Evolutionary conservation across 768 basidiomycete species (phyloP).

Genomic region (Flagelloscypha sp.): DNA sequence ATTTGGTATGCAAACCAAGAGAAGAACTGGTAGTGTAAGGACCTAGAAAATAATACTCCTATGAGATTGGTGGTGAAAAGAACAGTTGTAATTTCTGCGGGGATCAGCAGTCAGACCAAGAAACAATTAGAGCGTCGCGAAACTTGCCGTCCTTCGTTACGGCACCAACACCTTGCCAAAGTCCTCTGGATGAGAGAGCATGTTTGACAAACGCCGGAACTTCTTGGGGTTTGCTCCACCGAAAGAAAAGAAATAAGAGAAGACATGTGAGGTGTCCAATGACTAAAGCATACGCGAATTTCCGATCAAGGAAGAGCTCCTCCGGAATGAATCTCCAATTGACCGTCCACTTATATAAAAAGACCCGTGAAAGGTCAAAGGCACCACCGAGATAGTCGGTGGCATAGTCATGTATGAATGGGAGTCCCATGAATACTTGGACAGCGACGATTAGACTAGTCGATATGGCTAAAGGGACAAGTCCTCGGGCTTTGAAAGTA

Average conservation of each 20-base stretch:
- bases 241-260: slow-evolving; percentile 55
- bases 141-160: slow-evolving; percentile 27
- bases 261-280: slow-evolving; percentile 55
- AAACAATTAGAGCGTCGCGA: not conserved
- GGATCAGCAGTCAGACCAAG: slow-evolving; percentile 11
- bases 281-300: slow-evolving; percentile 57
- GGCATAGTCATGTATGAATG: slow-evolving; percentile 58
- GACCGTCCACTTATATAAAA: slow-evolving; percentile 95
- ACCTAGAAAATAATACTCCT: slow-evolving; percentile 87
- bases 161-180: no score
- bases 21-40: slow-evolving; percentile 97
- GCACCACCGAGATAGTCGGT: slow-evolving; percentile 64
- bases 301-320: slow-evolving; percentile 58
- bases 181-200: no score
- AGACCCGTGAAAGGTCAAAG: slow-evolving; percentile 82
- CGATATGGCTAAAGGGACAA: no score
- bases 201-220: no score
- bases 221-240: slow-evolving; percentile 73
- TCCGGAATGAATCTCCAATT: slow-evolving; percentile 91
- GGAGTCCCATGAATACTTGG: slow-evolving; percentile 57
- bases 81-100: slow-evolving; percentile 67
- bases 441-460: slow-evolving; percentile 25
- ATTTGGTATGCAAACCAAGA: slow-evolving; percentile 93
- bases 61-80: slow-evolving; percentile 89
- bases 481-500: slow-evolving; percentile 64